Conservation (phyloP, 371 early-diverging fungal species). For the Parasitella parasitica region DNA sequence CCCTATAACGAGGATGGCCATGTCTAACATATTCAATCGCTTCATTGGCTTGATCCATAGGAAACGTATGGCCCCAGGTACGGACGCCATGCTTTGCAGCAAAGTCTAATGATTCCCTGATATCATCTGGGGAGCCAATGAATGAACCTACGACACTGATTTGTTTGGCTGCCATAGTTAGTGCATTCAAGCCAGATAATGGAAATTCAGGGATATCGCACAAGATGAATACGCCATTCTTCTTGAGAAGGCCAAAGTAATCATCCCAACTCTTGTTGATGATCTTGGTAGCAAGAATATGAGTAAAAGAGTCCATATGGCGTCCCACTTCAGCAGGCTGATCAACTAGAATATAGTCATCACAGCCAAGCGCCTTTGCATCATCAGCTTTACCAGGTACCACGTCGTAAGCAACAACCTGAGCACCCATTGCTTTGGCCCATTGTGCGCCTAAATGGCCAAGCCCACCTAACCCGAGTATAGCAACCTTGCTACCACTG, state of each 20-base stretch:
- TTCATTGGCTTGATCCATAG: conserved; percentile 39
- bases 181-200: conserved; percentile 34
- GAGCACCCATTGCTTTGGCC: conserved; percentile 58
- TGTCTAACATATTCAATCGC: conserved; percentile 26
- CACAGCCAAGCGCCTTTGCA: conserved; percentile 66
- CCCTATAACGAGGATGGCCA: conserved; percentile 21
- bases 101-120: conserved; percentile 62
- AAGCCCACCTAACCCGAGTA: conserved; percentile 76
- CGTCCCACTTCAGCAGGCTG: conserved; percentile 8
- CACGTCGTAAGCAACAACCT: conserved; percentile 70
- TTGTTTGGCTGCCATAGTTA: conserved; percentile 32
- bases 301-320: conserved; percentile 20
- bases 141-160: conserved; percentile 60
- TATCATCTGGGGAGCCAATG: conserved; percentile 57
- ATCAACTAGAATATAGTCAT: conserved; percentile 37
- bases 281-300: conserved; percentile 44
- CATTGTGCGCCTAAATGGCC: conserved; percentile 70
- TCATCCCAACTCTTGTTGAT: conserved; percentile 35
- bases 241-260: conserved; percentile 31
- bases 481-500: conserved; percentile 58
- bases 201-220: conserved; percentile 64
- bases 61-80: conserved; percentile 62
- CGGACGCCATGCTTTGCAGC: conserved; percentile 60
- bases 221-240: conserved; percentile 49
- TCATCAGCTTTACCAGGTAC: conserved; percentile 64